These are phyloP conservation scores for Dentipellis sp. DNA, from an alignment of 768 basidiomycete species.

Conservation along the genomic window DNA sequence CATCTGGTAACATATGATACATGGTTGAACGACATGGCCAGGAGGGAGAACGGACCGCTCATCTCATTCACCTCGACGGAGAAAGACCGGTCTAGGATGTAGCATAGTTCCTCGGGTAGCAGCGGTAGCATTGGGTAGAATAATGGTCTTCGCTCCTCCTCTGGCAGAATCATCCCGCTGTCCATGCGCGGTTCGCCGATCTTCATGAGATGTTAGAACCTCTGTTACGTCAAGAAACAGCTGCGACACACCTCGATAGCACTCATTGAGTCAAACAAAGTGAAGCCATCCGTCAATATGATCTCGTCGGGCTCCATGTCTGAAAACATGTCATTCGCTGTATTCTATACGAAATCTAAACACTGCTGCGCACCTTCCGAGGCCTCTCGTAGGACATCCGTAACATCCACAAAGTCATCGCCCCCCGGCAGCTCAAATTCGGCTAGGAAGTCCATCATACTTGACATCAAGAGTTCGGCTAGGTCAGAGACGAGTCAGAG, in stretches of 20 bases:
- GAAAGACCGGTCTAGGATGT: constrained; percentile 74
- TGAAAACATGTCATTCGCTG: constrained; percentile 11
- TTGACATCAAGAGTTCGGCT: neutral
- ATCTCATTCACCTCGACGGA: constrained; percentile 60
- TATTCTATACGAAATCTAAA: neutral
- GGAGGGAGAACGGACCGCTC: neutral
- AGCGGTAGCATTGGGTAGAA: constrained; percentile 62
- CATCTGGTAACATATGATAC: constrained; percentile 41
- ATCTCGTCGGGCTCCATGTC: constrained; percentile 60
- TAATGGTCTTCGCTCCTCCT: constrained; percentile 30
- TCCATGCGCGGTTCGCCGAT: constrained; percentile 89
- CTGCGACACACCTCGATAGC: constrained; percentile 63
- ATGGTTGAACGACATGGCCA: constrained; percentile 11
- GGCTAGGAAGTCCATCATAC: neutral
- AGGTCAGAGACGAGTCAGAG: neutral
- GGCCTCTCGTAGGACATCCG: constrained; percentile 48
- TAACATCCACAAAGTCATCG: constrained; percentile 56
- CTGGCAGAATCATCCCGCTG: constrained; percentile 47
- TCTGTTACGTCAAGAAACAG: constrained; percentile 10
- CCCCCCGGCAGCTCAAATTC: constrained; percentile 39
- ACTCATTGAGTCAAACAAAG: constrained; percentile 87
- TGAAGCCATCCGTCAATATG: constrained; percentile 59
- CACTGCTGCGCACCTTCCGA: constrained; percentile 38
- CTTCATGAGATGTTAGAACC: constrained; percentile 29
- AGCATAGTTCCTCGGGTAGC: constrained; percentile 76